These are phyloP conservation scores for Stephanodiscus minutulus DNA, from an alignment of 108 stramenopile species.

Conservation along the genomic window DNA sequence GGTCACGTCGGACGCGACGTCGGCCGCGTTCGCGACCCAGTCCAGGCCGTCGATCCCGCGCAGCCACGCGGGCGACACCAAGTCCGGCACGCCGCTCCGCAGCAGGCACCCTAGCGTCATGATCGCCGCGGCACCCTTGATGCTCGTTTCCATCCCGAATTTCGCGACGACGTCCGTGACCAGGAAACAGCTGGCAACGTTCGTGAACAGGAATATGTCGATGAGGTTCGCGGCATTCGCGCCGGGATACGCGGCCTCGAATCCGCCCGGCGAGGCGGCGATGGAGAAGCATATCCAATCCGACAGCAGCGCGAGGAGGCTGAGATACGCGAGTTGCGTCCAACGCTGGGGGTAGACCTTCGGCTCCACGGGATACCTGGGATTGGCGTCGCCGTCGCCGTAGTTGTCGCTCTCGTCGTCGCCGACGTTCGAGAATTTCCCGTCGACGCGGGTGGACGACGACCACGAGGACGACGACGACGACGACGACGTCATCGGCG, in stretches of 20 bases:
- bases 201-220: conserved; percentile 55
- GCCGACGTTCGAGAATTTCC: neutral
- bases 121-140: conserved; percentile 46
- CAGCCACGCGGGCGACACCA: conserved; percentile 4
- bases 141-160: conserved; percentile 43
- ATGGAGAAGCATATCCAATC: conserved; percentile 63
- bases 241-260: conserved; percentile 45
- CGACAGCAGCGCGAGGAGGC: conserved; percentile 52
- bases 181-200: conserved; percentile 51
- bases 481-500: neutral
- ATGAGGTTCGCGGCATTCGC: conserved; percentile 39
- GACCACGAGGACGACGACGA: neutral
- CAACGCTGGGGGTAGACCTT: conserved; percentile 45
- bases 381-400: neutral
- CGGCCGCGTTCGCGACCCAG: conserved; percentile 1
- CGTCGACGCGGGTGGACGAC: neutral
- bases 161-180: conserved; percentile 51
- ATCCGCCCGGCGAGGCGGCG: conserved; percentile 46
- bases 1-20: conserved; percentile 7
- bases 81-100: conserved; percentile 42
- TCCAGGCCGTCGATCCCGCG: neutral
- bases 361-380: conserved; percentile 33
- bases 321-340: conserved; percentile 50
- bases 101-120: conserved; percentile 51
- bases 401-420: neutral